Evolutionary conservation across 202 grass and related monocot genomes (phyloP).

Genomic region (Zizania palustris): DNA sequence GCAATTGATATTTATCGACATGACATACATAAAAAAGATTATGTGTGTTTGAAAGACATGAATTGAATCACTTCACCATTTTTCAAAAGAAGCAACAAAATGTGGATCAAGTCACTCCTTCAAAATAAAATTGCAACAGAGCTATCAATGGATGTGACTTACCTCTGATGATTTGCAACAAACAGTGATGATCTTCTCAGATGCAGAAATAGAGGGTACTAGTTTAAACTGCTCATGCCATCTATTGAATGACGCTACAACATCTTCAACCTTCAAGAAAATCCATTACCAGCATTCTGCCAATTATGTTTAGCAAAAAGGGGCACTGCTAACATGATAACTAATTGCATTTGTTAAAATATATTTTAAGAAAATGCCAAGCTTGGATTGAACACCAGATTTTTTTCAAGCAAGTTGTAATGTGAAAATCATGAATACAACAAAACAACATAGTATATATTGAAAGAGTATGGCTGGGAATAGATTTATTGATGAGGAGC

Average conservation of each 20-base stretch:
- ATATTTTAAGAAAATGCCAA: not conserved
- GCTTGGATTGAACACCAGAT: not conserved
- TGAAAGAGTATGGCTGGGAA: too few species aligned
- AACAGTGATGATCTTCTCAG: slow-evolving; percentile 61
- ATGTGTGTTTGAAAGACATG: slow-evolving; percentile 24
- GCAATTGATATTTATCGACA: not conserved
- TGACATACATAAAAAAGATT: slow-evolving; percentile 3
- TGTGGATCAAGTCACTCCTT: slow-evolving; percentile 13
- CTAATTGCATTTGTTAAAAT: slow-evolving; percentile 16
- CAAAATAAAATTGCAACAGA: slow-evolving; percentile 26
- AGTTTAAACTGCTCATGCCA: slow-evolving; percentile 76
- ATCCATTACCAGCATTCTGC: slow-evolving; percentile 27
- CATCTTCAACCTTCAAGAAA: slow-evolving; percentile 73
- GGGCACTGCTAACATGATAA: slow-evolving; percentile 29
- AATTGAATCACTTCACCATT: slow-evolving; percentile 11
- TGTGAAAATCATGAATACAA: slow-evolving; percentile 17
- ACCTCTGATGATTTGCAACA: slow-evolving; percentile 77
- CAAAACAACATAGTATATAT: slow-evolving; percentile 10
- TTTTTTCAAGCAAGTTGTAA: slow-evolving; percentile 10
- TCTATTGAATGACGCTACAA: slow-evolving; percentile 58
- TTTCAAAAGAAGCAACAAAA: not conserved
- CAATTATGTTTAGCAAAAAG: slow-evolving; percentile 19
- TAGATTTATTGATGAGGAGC: too few species aligned
- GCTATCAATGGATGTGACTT: slow-evolving; percentile 23
- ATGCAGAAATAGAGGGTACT: slow-evolving; percentile 54